Base-by-base conservation (phyloP, 352 stramenopile genomes). In the Phytophthora pseudosyringae region DNA sequence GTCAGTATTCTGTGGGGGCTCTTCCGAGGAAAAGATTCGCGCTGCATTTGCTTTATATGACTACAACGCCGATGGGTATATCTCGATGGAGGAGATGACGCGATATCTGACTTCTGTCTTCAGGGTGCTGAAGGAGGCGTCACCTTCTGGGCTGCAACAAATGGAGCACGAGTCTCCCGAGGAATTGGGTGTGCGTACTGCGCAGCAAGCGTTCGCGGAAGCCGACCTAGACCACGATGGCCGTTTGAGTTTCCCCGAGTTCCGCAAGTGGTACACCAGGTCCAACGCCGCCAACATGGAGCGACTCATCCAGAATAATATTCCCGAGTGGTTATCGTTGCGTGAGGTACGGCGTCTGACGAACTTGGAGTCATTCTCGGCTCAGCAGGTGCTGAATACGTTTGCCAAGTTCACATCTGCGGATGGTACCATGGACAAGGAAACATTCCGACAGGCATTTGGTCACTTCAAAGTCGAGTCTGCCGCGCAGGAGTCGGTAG, bases 91-190 rank as follows among this genome's bases (percentile, higher is more conserved):
- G 3, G 88, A 97, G 56, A 94, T 97, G 87, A 72, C 75, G n/a
- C 73, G 71, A 18, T 95, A 96, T 67, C 65, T 97, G 29, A 93
- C 86, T 5, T 84, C 80, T n/a, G 78, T 95, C 3, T 97, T 96
- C 62, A 87, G 81, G 32, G 81, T 97, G 2, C 63, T 97, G 3
- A 89, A 92, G 33, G 81, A 96, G 35, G 86, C 81, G 1, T 91
- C 83, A 0, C 85, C 83, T 8, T 59, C 69, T 10, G 67, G 77
- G 1, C 44, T 88, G 1, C 45, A 78, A 4, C 75, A 90, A 18
- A 59, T 88, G n/a, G 62, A 75, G 35, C 60, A 61, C 4, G 78
- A 90, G n/a, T 84, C 75, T 5, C 69, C 89, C 0, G 79, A 93
- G 55, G 73, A 86, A 16, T 61, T 97, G 2, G 88, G 78, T 11